Percentiles rank a stretch among this genome's conserved stretches.
These are phyloP conservation scores for Penicillium sp. DNA, from an alignment of 2,329 filamentous ascomycete species.

Conservation along the genomic window DNA sequence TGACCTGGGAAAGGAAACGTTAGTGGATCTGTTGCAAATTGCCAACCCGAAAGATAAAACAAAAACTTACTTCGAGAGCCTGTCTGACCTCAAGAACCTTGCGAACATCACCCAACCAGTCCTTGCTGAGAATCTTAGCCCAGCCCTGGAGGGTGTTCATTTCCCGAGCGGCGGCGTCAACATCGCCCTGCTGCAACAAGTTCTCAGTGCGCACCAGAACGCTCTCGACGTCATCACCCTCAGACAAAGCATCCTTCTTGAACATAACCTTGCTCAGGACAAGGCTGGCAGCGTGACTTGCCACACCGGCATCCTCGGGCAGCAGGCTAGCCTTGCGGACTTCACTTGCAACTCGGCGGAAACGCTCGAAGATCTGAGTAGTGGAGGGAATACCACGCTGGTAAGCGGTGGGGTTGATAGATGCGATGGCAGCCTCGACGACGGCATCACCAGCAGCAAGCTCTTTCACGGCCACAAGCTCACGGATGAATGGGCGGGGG, in stretches of 20 bases:
- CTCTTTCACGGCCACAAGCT: conserved; percentile 92
- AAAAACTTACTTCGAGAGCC: conserved; percentile 78
- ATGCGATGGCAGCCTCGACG: conserved; percentile 90
- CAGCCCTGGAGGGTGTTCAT: conserved; percentile 92
- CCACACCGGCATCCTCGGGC: conserved; percentile 89
- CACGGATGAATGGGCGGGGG: conserved; percentile 82
- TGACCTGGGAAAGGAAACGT: conserved; percentile 57
- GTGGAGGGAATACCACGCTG: conserved; percentile 83
- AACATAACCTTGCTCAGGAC: conserved; percentile 92
- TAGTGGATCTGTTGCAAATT: conserved; percentile 4
- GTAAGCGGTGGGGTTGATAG: conserved; percentile 90
- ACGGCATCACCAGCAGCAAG: conserved; percentile 80
- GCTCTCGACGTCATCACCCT: conserved; percentile 88
- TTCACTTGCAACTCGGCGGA: conserved; percentile 86
- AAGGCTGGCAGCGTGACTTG: conserved; percentile 86
- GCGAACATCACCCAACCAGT: conserved; percentile 89
- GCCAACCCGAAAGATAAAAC: background rate
- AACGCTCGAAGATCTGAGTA: conserved; percentile 87
- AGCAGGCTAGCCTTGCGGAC: conserved; percentile 92
- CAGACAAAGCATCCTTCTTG: conserved; percentile 83
- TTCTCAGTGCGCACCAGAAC: conserved; percentile 86
- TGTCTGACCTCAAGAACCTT: conserved; percentile 93
- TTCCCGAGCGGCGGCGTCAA: conserved; percentile 88
- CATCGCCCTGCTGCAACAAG: conserved; percentile 84
- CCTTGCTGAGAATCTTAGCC: conserved; percentile 90